Evolutionary conservation across 2,329 filamentous ascomycete genomes (phyloP).

Genomic region (Graphilbum sp.): DNA sequence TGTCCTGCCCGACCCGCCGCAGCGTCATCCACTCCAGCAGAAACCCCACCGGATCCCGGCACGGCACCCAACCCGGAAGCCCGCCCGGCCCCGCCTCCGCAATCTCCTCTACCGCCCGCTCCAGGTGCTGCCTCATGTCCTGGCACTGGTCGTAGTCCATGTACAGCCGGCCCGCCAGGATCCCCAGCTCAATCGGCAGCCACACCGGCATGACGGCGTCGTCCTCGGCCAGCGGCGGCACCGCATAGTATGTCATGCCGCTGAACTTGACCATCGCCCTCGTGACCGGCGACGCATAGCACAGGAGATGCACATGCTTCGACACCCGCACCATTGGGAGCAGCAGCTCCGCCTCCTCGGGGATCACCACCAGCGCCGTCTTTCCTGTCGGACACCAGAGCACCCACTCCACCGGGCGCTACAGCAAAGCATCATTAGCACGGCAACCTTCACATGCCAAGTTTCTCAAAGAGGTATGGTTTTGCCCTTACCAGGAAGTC

Average conservation of each 20-base stretch:
- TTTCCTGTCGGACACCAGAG: constrained; percentile 32
- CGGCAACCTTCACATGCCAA: background rate
- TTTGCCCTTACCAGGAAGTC: constrained; percentile 17
- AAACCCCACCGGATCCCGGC: constrained; percentile 25
- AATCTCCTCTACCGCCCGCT: constrained; percentile 9
- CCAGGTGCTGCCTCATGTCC: constrained; percentile 17
- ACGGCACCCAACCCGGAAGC: constrained; percentile 5
- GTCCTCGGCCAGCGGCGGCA: constrained; percentile 26
- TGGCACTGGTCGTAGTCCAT: constrained; percentile 32
- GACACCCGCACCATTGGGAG: constrained; percentile 24
- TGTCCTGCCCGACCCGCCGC: constrained; percentile 37
- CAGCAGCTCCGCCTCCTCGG: constrained; percentile 44
- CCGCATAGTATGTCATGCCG: constrained; percentile 30
- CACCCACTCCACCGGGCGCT: constrained; percentile 41
- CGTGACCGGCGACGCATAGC: constrained; percentile 44
- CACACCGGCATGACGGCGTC: constrained; percentile 28
- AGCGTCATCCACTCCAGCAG: constrained; percentile 40
- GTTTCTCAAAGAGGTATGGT: background rate
- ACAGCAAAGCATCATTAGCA: too few species aligned
- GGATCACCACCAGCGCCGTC: constrained; percentile 39
- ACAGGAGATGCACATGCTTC: constrained; percentile 16
- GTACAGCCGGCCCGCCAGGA: constrained; percentile 45
- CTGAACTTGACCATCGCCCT: constrained; percentile 44
- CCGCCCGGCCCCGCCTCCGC: background rate
- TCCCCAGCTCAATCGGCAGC: constrained; percentile 40